Base-by-base conservation (phyloP, 176 grass and related monocot genomes). In the Oryza officinalis region DNA sequence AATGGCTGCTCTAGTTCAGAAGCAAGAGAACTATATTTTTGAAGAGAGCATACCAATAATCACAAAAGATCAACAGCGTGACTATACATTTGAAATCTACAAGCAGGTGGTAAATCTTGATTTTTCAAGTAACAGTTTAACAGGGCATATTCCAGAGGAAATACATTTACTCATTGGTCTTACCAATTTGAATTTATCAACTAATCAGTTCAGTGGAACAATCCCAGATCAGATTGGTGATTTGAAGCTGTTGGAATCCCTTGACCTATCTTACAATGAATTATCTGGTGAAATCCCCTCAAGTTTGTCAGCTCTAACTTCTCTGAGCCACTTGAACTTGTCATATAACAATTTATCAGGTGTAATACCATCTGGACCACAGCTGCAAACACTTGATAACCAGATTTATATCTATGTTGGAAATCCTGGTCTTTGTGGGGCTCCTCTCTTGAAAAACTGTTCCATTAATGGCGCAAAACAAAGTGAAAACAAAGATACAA, bases 1-100 rank as follows among this genome's bases (percentile, higher is more conserved):
- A 47, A 81, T 87, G 84, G 32, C 15, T 15, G 4, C 13, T 13
- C 13, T 46, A 46, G 44, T 13, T 46, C 44, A 46, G 44, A 46
- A 46, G 27, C 43, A 27, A 68, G 8, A 52, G 20, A 33, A 65
- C 0, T 87, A 80, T 33, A 13, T 31, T 50, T 72, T 11, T 22
- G 22, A 3, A 15, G 5, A 33, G 22, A 74, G 13, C 50, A 64
- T 72, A 47, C 3, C 75, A 10, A 8, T 43, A 0, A 20, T 35
- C 67, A 72, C 63, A 65, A 79, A 86, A 78, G 65, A 17, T 11
- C 26, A 20, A 77, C 37, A 31, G 37, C 35, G 40, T 2, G 30
- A 70, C 4, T 85, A 33, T 31, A 33, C 49, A 1, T 10, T 10
- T 63, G 13, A 46, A 32, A 0, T 46, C 4, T 49, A 46, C 44